phyloP scores from a whole-genome alignment of 1,284 basidiomycete genomes.

The Rhodotorula sp. region DNA sequence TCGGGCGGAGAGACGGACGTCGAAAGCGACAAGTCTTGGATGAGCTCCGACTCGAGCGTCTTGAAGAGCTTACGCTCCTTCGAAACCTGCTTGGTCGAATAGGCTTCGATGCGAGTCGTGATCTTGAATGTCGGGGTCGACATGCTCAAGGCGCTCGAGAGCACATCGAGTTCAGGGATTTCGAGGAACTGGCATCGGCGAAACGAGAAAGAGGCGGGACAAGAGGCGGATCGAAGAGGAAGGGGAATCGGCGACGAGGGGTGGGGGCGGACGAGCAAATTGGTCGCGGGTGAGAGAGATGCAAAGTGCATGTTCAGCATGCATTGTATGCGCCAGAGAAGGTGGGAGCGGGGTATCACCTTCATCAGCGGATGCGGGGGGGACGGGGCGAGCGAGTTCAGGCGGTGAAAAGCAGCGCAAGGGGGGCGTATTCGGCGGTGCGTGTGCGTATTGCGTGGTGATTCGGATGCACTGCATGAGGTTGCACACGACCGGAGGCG shows the following conservation, averaged over 20 bases:
- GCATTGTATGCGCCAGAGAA: background rate
- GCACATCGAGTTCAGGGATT: slow-evolving; percentile 46
- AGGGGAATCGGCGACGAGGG: background rate
- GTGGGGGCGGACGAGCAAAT: background rate
- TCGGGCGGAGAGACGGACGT: slow-evolving; percentile 65
- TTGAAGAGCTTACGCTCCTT: slow-evolving; percentile 97
- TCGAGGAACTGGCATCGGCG: slow-evolving; percentile 42
- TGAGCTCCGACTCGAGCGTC: slow-evolving; percentile 79
- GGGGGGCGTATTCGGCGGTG: no score
- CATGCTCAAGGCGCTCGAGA: slow-evolving; percentile 45
- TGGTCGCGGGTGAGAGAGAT: background rate
- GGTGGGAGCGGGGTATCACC: background rate
- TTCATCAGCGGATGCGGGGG: no score
- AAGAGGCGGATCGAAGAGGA: background rate
- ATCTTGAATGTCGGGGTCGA: slow-evolving; percentile 55
- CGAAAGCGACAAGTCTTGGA: slow-evolving; percentile 63
- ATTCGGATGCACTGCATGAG: no score
- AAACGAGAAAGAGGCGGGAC: background rate
- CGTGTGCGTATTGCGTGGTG: no score
- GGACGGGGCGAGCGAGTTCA: no score
- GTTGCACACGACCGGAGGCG: no score
- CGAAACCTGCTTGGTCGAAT: slow-evolving; percentile 95
- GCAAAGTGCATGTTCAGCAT: background rate
- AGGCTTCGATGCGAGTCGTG: slow-evolving; percentile 90
- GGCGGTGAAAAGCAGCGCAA: no score